Base-by-base conservation (phyloP, 2,329 filamentous ascomycete species). In the Exutisphaerella laricina region DNA sequence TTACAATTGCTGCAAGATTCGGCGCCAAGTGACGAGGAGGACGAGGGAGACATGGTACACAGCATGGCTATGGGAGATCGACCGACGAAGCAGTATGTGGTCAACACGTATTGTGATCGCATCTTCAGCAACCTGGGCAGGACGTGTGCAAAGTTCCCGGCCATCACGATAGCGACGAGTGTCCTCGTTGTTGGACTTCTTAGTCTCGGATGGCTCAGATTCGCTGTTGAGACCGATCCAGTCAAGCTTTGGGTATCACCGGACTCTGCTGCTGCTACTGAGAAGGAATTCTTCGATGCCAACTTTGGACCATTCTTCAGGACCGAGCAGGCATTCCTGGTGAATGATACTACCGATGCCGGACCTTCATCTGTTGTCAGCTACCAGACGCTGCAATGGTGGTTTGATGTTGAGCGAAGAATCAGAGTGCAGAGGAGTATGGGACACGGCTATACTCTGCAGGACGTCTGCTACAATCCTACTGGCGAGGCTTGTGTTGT, bases 241-340 rank as follows among this genome's bases (percentile, higher is more conserved):
- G 92, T 94, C 8, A 81, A 85, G 35, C 71, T 98, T 6, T 98
- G 92, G 92, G 92, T 98, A n/a, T 89, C 90, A 57, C 92, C 92
- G 5, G 84, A 85, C 6, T 97, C 92, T 3, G 79, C 82, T 36
- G 90, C 94, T 14, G 92, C 92, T 0, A 78, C 88, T 61, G 90
- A 98, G 63, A 98, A 98, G 69, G 77, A 77, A 1, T 98, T 94
- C 62, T 98, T 97, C 53, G 94, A 98, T 61, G 65, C 78, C 25
- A 88, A 88, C 56, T 98, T 98, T 62, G 94, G 92, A 0, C 88
- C 90, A 0, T 98, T 98, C 60, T 98, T 92, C 67, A 85, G 92
- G 29, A 85, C 89, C 0, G 86, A 98, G 64, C 92, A 98, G 66
- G 79, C 82, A 1, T 98, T 98, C 64, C 66, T 98, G 10, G 88